Conservation (phyloP, 2,329 filamentous ascomycete genomes). For the Verticillium longisporum region DNA sequence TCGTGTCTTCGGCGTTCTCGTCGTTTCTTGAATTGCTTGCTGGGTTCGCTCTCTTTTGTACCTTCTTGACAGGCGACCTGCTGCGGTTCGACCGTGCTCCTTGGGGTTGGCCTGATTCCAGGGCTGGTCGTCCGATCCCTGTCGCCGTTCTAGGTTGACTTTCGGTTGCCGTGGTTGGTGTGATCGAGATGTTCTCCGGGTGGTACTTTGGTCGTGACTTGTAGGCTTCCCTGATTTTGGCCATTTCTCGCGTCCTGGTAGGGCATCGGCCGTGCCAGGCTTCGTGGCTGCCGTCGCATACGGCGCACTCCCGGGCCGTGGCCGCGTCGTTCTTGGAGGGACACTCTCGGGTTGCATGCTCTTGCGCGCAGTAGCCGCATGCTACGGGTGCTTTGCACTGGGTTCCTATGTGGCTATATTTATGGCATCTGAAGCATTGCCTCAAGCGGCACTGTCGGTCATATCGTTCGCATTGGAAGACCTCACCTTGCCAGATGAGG, state of each 20-base stretch:
- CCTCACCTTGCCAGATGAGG: constrained; percentile 1
- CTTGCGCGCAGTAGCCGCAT: constrained; percentile 7
- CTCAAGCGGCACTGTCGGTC: constrained; percentile 3
- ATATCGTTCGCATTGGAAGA: constrained; percentile 2
- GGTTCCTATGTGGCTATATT: background rate
- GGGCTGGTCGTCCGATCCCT: background rate
- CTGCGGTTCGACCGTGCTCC: background rate
- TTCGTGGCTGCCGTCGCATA: background rate
- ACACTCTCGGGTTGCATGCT: constrained; percentile 1
- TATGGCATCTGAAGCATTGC: constrained; percentile 4
- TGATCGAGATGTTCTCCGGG: background rate
- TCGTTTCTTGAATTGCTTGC: background rate
- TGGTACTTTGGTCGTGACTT: constrained; percentile 1
- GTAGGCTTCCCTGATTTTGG: constrained; percentile 1
- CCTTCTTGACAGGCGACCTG: constrained; percentile 1
- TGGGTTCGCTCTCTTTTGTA: background rate
- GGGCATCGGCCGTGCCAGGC: background rate
- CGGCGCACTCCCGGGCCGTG: background rate
- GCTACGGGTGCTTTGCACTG: constrained; percentile 6
- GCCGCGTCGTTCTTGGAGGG: background rate
- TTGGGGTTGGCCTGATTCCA: background rate
- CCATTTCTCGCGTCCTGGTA: background rate
- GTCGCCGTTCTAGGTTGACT: background rate
- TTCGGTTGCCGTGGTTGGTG: background rate
- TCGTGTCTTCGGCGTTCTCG: background rate